Evolutionary conservation across 2,329 filamentous ascomycete species (phyloP).

Genomic region (Neoarthrinium moseri): DNA sequence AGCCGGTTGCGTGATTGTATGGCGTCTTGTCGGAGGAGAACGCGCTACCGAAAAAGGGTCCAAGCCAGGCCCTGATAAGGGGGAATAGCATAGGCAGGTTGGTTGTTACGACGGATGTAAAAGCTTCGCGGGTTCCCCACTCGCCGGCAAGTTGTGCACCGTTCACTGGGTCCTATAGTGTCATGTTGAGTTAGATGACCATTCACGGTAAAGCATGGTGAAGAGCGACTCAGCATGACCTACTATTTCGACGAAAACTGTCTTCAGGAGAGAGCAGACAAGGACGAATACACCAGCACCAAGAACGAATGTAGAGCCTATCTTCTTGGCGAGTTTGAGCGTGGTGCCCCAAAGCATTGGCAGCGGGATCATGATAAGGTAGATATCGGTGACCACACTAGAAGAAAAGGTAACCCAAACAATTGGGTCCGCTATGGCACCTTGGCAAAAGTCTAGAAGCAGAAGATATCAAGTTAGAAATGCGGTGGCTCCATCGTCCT

Average conservation of each 20-base stretch:
- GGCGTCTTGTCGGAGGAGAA: slow-evolving; percentile 35
- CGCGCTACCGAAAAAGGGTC: slow-evolving; percentile 28
- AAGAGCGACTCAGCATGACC: neutral
- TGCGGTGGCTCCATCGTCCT: slow-evolving; percentile 12
- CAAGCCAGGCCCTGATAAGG: slow-evolving; percentile 35
- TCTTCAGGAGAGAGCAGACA: slow-evolving; percentile 33
- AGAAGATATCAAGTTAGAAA: neutral
- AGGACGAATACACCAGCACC: slow-evolving; percentile 37
- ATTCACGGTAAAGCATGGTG: neutral
- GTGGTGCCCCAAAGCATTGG: slow-evolving; percentile 45
- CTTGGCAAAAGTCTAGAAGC: slow-evolving; percentile 40
- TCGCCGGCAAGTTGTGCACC: slow-evolving; percentile 37
- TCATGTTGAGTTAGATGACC: neutral
- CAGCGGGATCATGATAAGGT: slow-evolving; percentile 56
- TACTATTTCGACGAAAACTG: slow-evolving; percentile 33
- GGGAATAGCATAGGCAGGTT: slow-evolving; percentile 44
- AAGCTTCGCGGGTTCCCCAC: slow-evolving; percentile 43
- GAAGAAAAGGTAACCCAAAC: slow-evolving; percentile 45
- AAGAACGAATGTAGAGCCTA: slow-evolving; percentile 31
- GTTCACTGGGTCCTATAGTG: slow-evolving; percentile 33
- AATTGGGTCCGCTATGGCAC: slow-evolving; percentile 43
- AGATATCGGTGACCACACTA: slow-evolving; percentile 56
- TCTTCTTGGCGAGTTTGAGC: slow-evolving; percentile 33
- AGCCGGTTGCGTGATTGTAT: slow-evolving; percentile 28
- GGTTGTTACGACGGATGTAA: slow-evolving; percentile 39